These are phyloP conservation scores for Strobilomyces confusus DNA, from an alignment of 768 basidiomycete genomes.

Conservation along the genomic window DNA sequence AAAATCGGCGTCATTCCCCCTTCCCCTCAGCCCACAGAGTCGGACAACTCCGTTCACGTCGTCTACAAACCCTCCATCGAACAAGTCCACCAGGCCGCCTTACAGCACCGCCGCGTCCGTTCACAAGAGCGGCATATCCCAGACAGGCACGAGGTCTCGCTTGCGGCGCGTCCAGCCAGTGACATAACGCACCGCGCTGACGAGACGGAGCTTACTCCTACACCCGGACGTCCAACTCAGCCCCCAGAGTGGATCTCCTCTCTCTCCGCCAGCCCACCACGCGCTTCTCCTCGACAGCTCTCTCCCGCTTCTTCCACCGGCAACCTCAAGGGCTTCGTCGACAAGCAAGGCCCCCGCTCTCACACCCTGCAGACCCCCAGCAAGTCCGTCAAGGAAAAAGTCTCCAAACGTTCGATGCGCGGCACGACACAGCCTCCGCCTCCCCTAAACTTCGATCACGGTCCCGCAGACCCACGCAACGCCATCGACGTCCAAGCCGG, in stretches of 20 bases:
- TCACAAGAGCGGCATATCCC: slow-evolving; percentile 30
- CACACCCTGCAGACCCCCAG: neutral
- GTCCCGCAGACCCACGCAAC: slow-evolving; percentile 6
- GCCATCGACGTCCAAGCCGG: slow-evolving; percentile 10
- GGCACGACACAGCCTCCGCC: slow-evolving; percentile 26
- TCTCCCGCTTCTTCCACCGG: slow-evolving; percentile 32
- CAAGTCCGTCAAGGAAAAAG: slow-evolving; percentile 9
- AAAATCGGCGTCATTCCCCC: slow-evolving; percentile 32
- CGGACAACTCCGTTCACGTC: slow-evolving; percentile 12
- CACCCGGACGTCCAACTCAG: slow-evolving; percentile 11
- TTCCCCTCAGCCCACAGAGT: slow-evolving; percentile 20
- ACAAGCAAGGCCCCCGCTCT: slow-evolving; percentile 13
- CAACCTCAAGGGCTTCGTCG: slow-evolving; percentile 27
- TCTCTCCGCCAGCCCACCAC: slow-evolving; percentile 8
- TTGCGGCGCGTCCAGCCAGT: slow-evolving; percentile 29
- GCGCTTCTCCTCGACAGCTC: slow-evolving; percentile 18
- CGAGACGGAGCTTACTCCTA: slow-evolving; percentile 29
- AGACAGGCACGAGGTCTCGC: slow-evolving; percentile 32
- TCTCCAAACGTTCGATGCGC: slow-evolving; percentile 26
- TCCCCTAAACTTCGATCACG: slow-evolving; percentile 25
- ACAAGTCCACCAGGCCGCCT: slow-evolving; percentile 11
- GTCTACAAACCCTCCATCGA: slow-evolving; percentile 13
- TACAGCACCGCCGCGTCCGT: slow-evolving; percentile 28
- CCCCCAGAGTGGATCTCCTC: slow-evolving; percentile 17
- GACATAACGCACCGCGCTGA: slow-evolving; percentile 19